Evolutionary conservation across 129 eudicot species (phyloP).

Genomic region (Tanacetum coccineum): DNA sequence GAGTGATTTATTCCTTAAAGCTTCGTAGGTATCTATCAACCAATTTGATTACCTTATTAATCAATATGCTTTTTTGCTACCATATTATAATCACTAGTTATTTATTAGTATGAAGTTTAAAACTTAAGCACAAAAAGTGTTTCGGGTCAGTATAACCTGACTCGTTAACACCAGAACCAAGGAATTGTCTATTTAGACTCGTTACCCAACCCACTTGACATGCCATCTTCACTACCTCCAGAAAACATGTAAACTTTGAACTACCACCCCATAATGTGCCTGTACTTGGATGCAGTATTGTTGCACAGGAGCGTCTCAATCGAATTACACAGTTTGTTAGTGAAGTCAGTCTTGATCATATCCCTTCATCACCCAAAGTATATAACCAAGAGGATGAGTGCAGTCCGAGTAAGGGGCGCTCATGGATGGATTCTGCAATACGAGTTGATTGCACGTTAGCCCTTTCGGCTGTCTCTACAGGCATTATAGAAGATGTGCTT

Average conservation of each 20-base stretch:
- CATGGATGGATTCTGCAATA: constrained; percentile 82
- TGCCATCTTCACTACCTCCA: neutral
- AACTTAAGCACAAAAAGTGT: neutral
- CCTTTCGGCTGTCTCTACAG: constrained; percentile 63
- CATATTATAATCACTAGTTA: neutral
- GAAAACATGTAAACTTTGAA: constrained; percentile 11
- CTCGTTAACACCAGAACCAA: neutral
- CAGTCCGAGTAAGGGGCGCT: constrained; percentile 33
- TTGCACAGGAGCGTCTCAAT: constrained; percentile 85
- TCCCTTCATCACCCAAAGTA: constrained; percentile 35
- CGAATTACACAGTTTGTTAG: constrained; percentile 78
- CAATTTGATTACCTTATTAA: too few relatives aligned
- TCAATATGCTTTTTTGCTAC: too few relatives aligned
- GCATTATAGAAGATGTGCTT: constrained; percentile 48
- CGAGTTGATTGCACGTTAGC: constrained; percentile 65
- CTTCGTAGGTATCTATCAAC: too few relatives aligned
- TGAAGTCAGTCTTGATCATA: constrained; percentile 49
- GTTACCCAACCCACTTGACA: neutral
- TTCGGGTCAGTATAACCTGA: neutral
- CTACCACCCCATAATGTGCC: constrained; percentile 10
- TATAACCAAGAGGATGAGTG: constrained; percentile 35
- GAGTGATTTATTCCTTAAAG: too few relatives aligned
- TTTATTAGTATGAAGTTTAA: neutral
- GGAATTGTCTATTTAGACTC: neutral
- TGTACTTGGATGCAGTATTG: constrained; percentile 59